Base-by-base conservation (phyloP, 768 basidiomycete species). In the Lactifluus piperatus region DNA sequence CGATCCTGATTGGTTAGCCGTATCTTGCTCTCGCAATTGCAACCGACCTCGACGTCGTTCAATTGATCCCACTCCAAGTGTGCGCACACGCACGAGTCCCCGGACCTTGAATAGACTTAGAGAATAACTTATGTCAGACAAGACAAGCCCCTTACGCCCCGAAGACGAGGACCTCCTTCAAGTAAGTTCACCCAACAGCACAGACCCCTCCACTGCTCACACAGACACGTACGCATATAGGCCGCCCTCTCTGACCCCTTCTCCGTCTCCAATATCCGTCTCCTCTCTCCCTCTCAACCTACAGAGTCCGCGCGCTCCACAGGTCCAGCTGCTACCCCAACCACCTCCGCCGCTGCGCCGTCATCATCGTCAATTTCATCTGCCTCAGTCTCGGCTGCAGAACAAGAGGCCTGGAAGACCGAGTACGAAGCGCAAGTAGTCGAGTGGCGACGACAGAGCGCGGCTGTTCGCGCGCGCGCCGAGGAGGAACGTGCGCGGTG, bases 401-500 rank as follows among this genome's bases (percentile, higher is more conserved):
- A 67, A 16, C 68, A 80, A 36, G 82, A 82, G 24, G 62, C 73
- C 8, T 88, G 86, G 85, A 84, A 85, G 66, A 71, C 72, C 16
- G 78, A 83, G 66, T 88, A 91, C 68, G 84, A 91, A 51, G 72
- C 79, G 1, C 84, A 88, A 44, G 74, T 88, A 11, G 75, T 78
- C 51, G 72, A 76, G 56, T 93, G 90, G 91, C 84, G 84, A 41
- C 79, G 80, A 24, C 81, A 83, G 65, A 85, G 84, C 39, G 84
- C 88, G 30, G 80, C 81, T 60, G 84, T 83, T 45, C 84, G 88
- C 52, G 76, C 81, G 68, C 89, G 85, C 69, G 86, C 88, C 9
- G 89, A 90, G 73, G 78, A 76, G 61, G 81, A 84, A 70, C 85
- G 89, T 10, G 78, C 77, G 44, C 76, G 77, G 62, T 92, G 87